phyloP scores from a whole-genome alignment of 345 rosid species.

The Lumnitzera racemosa region DNA sequence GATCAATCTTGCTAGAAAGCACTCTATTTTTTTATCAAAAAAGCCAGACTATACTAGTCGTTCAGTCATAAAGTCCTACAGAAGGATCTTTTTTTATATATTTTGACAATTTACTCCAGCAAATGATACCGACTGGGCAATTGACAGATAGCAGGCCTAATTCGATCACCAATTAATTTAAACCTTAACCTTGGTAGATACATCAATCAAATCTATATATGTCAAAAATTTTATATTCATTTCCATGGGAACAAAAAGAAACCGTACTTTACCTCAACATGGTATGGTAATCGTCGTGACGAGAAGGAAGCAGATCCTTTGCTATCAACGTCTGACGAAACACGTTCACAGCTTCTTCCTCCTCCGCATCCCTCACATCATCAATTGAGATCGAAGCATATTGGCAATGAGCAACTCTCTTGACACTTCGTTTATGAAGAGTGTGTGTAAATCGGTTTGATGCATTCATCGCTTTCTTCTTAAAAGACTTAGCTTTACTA shows the following conservation, averaged over 20 bases:
- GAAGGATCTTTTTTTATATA: no score
- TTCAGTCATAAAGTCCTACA: no score
- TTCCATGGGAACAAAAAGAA: background rate
- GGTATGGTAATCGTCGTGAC: conserved; percentile 86
- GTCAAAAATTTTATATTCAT: no score
- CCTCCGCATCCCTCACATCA: conserved; percentile 75
- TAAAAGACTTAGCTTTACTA: conserved; percentile 36
- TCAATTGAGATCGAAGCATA: conserved; percentile 47
- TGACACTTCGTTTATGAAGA: conserved; percentile 54
- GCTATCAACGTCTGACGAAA: conserved; percentile 61
- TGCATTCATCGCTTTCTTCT: conserved; percentile 77
- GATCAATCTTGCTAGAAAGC: no score
- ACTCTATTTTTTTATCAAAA: no score
- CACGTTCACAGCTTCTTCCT: conserved; percentile 60
- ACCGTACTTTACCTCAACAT: conserved; percentile 57
- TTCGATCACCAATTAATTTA: no score
- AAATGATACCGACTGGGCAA: no score
- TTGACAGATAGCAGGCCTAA: no score
- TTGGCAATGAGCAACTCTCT: conserved; percentile 51
- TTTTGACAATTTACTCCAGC: no score
- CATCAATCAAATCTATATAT: no score
- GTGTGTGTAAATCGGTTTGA: conserved; percentile 61
- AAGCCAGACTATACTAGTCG: no score
- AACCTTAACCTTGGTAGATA: no score
- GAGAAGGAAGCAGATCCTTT: conserved; percentile 56